Evolutionary conservation across 305 asterid genomes (phyloP).

Genomic region (Petunia hybrid): DNA sequence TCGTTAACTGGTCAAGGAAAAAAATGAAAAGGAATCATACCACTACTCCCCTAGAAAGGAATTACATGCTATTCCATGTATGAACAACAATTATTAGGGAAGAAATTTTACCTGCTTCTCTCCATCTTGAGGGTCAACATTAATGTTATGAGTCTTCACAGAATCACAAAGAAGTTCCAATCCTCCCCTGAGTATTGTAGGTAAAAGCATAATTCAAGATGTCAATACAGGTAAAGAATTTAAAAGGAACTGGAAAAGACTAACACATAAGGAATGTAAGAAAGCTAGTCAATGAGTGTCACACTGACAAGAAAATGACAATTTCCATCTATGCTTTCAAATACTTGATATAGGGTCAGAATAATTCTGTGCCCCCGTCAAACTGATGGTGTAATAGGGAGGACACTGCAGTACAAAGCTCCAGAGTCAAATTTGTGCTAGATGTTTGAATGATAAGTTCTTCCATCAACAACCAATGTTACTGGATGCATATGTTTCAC

Average conservation of each 20-base stretch:
- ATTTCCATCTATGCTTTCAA: neutral
- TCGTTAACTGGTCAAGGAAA: conserved; percentile 57
- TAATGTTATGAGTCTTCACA: conserved; percentile 48
- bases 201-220: conserved; percentile 25
- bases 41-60: neutral
- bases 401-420: too few relatives aligned
- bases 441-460: neutral
- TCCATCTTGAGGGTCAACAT: conserved; percentile 43
- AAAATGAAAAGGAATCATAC: conserved; percentile 30
- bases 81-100: conserved; percentile 14
- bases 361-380: neutral
- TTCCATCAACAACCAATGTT: neutral
- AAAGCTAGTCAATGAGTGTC: neutral
- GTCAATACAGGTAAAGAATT: neutral
- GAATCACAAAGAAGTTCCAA: conserved; percentile 63
- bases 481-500: neutral
- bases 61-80: neutral
- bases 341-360: neutral
- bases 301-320: neutral
- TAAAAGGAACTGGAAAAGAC: conserved; percentile 10
- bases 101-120: conserved; percentile 39
- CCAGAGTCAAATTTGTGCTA: neutral
- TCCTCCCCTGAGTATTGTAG: conserved; percentile 48
- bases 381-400: conserved; percentile 9
- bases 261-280: neutral